Percentiles rank a stretch among this genome's conserved stretches.
These are phyloP conservation scores for Wallemia mellicola DNA, from an alignment of 1,284 basidiomycete genomes.

Conservation along the genomic window DNA sequence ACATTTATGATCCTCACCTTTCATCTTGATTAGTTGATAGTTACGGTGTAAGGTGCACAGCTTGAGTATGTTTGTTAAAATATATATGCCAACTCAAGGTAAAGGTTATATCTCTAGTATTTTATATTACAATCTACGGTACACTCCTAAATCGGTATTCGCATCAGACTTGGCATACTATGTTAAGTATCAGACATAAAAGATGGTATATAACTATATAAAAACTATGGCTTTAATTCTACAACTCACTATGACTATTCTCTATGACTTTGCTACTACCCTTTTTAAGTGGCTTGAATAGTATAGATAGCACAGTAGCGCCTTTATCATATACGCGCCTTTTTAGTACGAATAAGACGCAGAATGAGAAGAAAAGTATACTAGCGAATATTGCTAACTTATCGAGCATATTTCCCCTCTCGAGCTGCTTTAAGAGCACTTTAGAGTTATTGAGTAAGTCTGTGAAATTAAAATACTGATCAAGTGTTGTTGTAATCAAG, in stretches of 20 bases:
- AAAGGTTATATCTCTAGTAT: too few species aligned
- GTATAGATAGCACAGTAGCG: background rate
- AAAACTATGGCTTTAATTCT: background rate
- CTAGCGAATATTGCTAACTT: background rate
- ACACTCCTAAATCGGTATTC: too few species aligned
- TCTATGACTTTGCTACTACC: background rate
- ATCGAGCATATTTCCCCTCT: background rate
- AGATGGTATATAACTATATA: background rate
- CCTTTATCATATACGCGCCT: background rate
- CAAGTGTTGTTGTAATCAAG: background rate
- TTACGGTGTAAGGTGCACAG: too few species aligned
- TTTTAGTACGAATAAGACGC: background rate
- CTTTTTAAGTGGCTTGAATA: background rate
- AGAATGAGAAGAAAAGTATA: background rate
- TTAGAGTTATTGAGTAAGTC: background rate
- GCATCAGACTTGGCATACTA: too few species aligned
- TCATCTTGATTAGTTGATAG: background rate
- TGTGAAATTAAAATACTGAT: background rate
- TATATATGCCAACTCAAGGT: too few species aligned
- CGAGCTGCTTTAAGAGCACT: background rate
- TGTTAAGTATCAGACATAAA: too few species aligned
- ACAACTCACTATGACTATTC: background rate
- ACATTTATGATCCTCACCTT: background rate
- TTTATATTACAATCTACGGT: too few species aligned
- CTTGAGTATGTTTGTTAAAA: too few species aligned